Conservation (phyloP, 2,329 filamentous ascomycete genomes). For the Waltergamsia citrina region DNA sequence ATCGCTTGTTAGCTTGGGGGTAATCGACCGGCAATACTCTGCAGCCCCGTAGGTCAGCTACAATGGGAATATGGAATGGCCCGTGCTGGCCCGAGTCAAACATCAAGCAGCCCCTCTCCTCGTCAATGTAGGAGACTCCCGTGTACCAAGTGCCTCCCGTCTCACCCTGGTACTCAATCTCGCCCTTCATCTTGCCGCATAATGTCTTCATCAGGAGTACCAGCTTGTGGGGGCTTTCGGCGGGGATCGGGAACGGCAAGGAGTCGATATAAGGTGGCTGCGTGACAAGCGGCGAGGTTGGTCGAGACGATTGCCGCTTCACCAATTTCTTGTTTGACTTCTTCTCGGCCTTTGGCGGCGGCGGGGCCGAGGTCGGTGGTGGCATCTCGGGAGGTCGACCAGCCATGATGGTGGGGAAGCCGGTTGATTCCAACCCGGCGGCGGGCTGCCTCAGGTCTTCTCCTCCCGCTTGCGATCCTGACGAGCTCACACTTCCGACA, state of each 20-base stretch:
- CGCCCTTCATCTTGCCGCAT: conserved; percentile 71
- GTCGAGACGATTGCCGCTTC: conserved; percentile 46
- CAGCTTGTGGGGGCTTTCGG: conserved; percentile 62
- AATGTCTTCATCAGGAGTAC: conserved; percentile 68
- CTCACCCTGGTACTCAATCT: conserved; percentile 61
- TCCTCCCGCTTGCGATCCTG: conserved; percentile 41
- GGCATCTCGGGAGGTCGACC: conserved; percentile 23
- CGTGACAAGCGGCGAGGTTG: conserved; percentile 46
- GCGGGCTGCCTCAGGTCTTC: conserved; percentile 35
- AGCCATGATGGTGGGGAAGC: conserved; percentile 29
- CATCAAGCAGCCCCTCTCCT: conserved; percentile 64
- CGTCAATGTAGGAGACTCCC: conserved; percentile 71
- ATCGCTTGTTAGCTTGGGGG: conserved; percentile 32
- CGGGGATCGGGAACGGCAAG: conserved; percentile 48
- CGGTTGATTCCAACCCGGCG: conserved; percentile 30
- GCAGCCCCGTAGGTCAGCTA: conserved; percentile 69
- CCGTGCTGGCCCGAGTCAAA: conserved; percentile 62
- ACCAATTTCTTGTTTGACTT: conserved; percentile 40
- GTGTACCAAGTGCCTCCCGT: conserved; percentile 53
- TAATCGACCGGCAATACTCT: conserved; percentile 49
- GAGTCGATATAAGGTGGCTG: conserved; percentile 50
- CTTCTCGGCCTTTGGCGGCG: conserved; percentile 28
- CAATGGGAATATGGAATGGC: conserved; percentile 54
- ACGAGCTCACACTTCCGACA: conserved; percentile 62
- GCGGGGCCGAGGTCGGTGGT: conserved; percentile 9